Percentiles rank a stretch among this genome's conserved stretches.
Evolutionary conservation across 176 grass and related monocot species (phyloP).

Genomic region (Typha latifolia): DNA sequence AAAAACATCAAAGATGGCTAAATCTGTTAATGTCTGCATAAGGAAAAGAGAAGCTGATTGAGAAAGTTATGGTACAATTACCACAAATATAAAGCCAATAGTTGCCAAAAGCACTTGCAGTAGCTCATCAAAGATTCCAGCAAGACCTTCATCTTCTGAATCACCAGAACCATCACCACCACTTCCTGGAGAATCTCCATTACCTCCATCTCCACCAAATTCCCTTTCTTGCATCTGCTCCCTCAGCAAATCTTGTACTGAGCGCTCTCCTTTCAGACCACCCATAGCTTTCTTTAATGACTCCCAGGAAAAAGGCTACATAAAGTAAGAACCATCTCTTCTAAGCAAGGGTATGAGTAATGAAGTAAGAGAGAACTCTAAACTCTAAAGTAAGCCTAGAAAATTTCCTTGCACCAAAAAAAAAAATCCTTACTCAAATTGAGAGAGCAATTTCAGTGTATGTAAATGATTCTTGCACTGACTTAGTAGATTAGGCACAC

Average conservation of each 20-base stretch:
- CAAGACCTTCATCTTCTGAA: slow-evolving; percentile 52
- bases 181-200: background rate
- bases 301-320: background rate
- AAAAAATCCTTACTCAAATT: no score
- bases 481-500: no score
- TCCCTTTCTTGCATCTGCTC: background rate
- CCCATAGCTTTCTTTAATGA: slow-evolving; percentile 1
- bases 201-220: slow-evolving; percentile 2
- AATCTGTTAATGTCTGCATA: background rate
- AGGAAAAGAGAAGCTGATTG: slow-evolving; percentile 6
- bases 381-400: background rate
- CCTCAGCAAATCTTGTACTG: background rate
- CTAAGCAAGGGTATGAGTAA: background rate
- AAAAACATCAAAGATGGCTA: slow-evolving; percentile 3
- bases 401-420: background rate
- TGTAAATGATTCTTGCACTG: no score
- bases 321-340: background rate
- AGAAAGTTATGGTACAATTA: slow-evolving; percentile 24
- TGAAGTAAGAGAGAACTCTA: background rate
- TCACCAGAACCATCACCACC: slow-evolving; percentile 26
- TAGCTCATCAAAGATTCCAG: slow-evolving; percentile 56
- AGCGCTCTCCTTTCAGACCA: background rate
- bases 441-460: no score
- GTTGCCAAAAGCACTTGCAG: slow-evolving; percentile 71
- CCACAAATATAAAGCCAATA: slow-evolving; percentile 55